Evolutionary conservation across 352 stramenopile genomes (phyloP), one percentile per base, ranked within the genome.

Genomic region (Globisporangium middletonii): DNA sequence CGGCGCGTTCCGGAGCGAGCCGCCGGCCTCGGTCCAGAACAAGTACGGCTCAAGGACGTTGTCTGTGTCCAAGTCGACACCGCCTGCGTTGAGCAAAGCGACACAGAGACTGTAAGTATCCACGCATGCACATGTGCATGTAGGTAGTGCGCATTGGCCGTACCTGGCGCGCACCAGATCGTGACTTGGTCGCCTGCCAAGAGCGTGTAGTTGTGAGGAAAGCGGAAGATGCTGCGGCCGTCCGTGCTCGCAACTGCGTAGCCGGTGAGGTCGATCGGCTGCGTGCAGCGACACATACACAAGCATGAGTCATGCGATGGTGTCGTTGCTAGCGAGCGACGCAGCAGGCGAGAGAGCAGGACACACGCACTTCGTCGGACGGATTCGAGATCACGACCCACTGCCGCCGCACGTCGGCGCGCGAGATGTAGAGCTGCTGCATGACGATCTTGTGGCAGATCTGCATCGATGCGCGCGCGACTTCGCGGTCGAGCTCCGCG

Each of bases 401-500:
- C 63, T 94, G 84, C 62, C 88, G 86, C 18, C 63, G 52, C 27
- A 74, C 73, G 59, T 94, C 72, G 2, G 63, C 75, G 16, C 84
- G 82, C 11, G 82, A 89, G 51, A 94, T 73, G 68, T 92, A 94
- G n/a, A 94, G 72, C 68, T 92, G 77, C 60, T 90, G 82, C 80
- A 94, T 92, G 43, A 89, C 75, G 53, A 89, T 69, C 50, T 87
- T 87, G 60, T 89, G 82, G 67, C 79, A 90, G 51, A 94, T 88
- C 58, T 94, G 84, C 80, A 89, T 89, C 37, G 78, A 77, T 12
- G 75, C 80, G 28, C 84, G 84, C 42, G 81, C 73, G 42, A 92
- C 82, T 41, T 75, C 77, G 38, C 70, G 77, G 60, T 94, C 84
- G 33, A 94, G 68, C 51, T 64, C 35, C 48, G 68, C 69, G 50